Conservation (phyloP, 257 asterid species). For the Cinchona pubescens region DNA sequence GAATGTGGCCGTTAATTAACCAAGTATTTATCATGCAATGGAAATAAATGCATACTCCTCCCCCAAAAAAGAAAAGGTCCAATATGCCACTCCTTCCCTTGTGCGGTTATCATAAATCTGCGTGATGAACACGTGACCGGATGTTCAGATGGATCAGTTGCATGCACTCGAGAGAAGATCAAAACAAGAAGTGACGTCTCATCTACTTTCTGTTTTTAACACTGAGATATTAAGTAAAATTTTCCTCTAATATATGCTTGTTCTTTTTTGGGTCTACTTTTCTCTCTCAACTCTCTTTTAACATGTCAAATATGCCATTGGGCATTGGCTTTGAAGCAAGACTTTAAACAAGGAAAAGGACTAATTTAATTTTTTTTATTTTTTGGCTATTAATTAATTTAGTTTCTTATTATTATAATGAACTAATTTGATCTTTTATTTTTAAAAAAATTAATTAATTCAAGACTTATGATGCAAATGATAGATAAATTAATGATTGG, state of each 20-base stretch:
- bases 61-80: too few relatives aligned
- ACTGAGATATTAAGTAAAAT: not conserved
- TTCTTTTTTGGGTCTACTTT: not conserved
- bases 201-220: conserved; percentile 17
- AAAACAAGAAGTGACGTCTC: conserved; percentile 16
- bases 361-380: too few relatives aligned
- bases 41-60: too few relatives aligned
- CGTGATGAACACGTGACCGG: conserved; percentile 1
- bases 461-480: too few relatives aligned
- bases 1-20: too few relatives aligned
- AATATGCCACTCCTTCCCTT: too few relatives aligned
- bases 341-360: not conserved
- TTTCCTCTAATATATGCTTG: not conserved
- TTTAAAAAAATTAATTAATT: too few relatives aligned
- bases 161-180: not conserved
- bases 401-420: too few relatives aligned
- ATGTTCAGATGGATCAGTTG: conserved; percentile 12
- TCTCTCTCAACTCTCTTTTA: not conserved
- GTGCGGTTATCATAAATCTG: not conserved
- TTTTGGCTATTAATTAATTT: too few relatives aligned
- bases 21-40: too few relatives aligned
- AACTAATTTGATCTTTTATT: too few relatives aligned
- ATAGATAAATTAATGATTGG: too few relatives aligned
- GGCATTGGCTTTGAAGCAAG: not conserved
- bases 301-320: not conserved